Conservation (phyloP, 1,139 yeast genomes). For the Candida sp. region DNA sequence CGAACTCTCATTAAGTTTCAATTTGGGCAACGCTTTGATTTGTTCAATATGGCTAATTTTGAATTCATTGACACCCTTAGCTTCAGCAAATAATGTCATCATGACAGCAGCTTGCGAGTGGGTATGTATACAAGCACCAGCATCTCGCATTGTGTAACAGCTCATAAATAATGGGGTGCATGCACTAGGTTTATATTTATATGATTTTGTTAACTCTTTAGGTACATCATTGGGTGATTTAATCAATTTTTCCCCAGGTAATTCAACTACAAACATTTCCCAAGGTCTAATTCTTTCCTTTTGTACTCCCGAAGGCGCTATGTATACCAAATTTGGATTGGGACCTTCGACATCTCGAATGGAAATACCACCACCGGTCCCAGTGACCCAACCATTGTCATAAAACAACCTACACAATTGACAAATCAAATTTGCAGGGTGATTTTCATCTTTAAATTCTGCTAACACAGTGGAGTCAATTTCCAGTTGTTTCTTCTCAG, state of each 20-base stretch:
- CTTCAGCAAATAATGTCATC: slow-evolving; percentile 65
- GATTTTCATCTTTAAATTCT: slow-evolving; percentile 46
- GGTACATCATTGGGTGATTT: slow-evolving; percentile 55
- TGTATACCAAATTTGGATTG: slow-evolving; percentile 52
- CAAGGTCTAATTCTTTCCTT: slow-evolving; percentile 83
- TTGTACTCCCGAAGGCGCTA: slow-evolving; percentile 96
- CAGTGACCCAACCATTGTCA: slow-evolving; percentile 88
- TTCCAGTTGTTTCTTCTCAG: neutral
- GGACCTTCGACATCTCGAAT: slow-evolving; percentile 54
- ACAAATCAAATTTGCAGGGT: slow-evolving; percentile 86
- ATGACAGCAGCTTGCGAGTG: slow-evolving; percentile 89
- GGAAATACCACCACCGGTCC: slow-evolving; percentile 95
- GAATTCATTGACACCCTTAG: slow-evolving; percentile 50
- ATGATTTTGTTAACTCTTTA: slow-evolving; percentile 33
- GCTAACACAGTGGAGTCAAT: slow-evolving; percentile 7
- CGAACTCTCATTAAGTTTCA: slow-evolving; percentile 23
- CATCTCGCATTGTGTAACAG: slow-evolving; percentile 66
- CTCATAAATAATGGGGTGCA: slow-evolving; percentile 88
- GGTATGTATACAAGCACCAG: slow-evolving; percentile 95
- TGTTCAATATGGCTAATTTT: slow-evolving; percentile 82
- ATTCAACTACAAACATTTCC: slow-evolving; percentile 77
- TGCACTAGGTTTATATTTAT: slow-evolving; percentile 78
- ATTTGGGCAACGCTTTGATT: slow-evolving; percentile 81
- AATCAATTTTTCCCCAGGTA: slow-evolving; percentile 50
- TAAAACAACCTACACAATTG: slow-evolving; percentile 77